These are phyloP conservation scores for Cucurbita maxima DNA, from an alignment of 306 rosid genomes.

Conservation along the genomic window DNA sequence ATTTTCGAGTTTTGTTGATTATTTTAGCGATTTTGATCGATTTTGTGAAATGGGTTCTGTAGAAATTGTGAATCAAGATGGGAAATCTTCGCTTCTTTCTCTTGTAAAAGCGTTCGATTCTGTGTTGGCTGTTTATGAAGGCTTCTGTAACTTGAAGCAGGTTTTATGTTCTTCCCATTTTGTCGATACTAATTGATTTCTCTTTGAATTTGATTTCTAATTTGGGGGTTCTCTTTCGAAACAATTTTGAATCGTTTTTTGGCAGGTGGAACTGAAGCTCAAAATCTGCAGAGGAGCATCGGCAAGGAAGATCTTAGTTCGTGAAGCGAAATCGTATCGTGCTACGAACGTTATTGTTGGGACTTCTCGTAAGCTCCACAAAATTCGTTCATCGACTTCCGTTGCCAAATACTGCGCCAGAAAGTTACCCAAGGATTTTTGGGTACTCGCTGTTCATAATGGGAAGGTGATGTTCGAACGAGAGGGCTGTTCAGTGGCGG, in stretches of 20 bases:
- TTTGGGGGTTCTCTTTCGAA: neutral
- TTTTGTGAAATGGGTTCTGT: slow-evolving; percentile 15
- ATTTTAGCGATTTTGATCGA: slow-evolving; percentile 9
- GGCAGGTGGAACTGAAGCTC: slow-evolving; percentile 82
- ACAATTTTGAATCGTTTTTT: neutral
- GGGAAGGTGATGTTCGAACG: slow-evolving; percentile 67
- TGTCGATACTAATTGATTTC: neutral
- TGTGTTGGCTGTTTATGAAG: slow-evolving; percentile 86
- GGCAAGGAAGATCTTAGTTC: slow-evolving; percentile 46
- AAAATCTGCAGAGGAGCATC: slow-evolving; percentile 78
- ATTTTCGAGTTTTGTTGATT: neutral
- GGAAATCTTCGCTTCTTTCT: slow-evolving; percentile 73
- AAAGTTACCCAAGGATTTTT: slow-evolving; percentile 45
- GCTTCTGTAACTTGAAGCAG: slow-evolving; percentile 95
- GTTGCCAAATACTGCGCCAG: slow-evolving; percentile 88
- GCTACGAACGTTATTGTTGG: slow-evolving; percentile 69
- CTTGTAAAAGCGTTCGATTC: slow-evolving; percentile 86
- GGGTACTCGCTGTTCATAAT: slow-evolving; percentile 62
- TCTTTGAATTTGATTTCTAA: neutral
- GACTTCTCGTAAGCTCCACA: slow-evolving; percentile 41
- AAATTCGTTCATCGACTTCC: slow-evolving; percentile 50
- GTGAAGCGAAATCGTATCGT: slow-evolving; percentile 60
- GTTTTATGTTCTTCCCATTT: slow-evolving; percentile 19
- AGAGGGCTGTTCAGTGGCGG: slow-evolving; percentile 22
- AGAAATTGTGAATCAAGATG: slow-evolving; percentile 70